These are phyloP conservation scores for Globisporangium paddicum DNA, from an alignment of 352 stramenopile genomes.

Conservation along the genomic window DNA sequence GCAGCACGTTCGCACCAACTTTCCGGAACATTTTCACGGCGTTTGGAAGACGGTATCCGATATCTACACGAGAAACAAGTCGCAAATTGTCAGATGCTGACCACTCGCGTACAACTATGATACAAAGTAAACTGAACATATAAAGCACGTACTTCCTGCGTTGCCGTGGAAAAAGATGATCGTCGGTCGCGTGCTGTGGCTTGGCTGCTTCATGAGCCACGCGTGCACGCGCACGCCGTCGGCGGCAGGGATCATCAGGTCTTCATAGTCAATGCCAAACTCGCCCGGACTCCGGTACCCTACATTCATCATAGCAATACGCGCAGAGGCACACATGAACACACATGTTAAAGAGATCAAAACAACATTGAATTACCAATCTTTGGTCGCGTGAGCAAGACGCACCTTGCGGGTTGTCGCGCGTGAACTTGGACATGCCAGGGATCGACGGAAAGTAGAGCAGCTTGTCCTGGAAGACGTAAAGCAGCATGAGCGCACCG, in stretches of 20 bases:
- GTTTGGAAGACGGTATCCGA: slow-evolving; percentile 92
- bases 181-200: slow-evolving; percentile 58
- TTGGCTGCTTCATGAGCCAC: slow-evolving; percentile 89
- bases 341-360: neutral
- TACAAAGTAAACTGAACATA: no score
- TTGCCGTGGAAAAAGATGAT: slow-evolving; percentile 96
- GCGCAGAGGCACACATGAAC: neutral
- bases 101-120: no score
- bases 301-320: slow-evolving; percentile 13
- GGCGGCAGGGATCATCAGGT: slow-evolving; percentile 76
- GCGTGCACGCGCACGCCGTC: slow-evolving; percentile 88
- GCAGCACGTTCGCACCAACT: slow-evolving; percentile 85
- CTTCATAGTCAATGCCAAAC: slow-evolving; percentile 87
- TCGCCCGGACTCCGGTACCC: slow-evolving; percentile 87
- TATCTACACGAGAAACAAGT: slow-evolving; percentile 45
- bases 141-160: slow-evolving; percentile 68
- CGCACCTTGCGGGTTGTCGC: slow-evolving; percentile 70
- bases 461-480: slow-evolving; percentile 78
- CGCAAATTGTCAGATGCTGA: neutral
- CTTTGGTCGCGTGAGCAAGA: no score
- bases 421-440: slow-evolving; percentile 71
- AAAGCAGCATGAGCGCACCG: slow-evolving; percentile 64
- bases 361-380: no score
- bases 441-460: slow-evolving; percentile 83
- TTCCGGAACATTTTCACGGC: slow-evolving; percentile 87